Evolutionary conservation across 331 rosid genomes (phyloP).

Genomic region (Quercus lobata): DNA sequence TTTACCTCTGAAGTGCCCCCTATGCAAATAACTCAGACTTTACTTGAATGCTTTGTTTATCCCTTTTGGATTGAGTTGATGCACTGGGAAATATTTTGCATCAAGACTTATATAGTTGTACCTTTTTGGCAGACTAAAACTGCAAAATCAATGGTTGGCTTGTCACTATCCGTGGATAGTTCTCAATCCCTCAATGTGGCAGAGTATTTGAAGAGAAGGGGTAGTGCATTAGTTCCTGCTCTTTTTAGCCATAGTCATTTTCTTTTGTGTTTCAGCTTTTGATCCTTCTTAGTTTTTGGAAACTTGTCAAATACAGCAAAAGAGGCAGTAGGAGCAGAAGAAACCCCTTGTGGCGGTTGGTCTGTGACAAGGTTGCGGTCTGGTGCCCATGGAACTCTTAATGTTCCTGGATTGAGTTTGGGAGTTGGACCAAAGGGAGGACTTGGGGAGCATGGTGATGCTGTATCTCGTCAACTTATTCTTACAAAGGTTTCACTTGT

Average conservation of each 20-base stretch:
- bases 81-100: neutral
- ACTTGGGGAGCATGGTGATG: conserved; percentile 98
- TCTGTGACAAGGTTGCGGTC: conserved; percentile 96
- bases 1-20: conserved; percentile 17
- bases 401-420: conserved; percentile 89
- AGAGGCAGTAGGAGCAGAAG: conserved; percentile 98
- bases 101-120: conserved; percentile 18
- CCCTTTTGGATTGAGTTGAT: neutral
- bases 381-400: conserved; percentile 94
- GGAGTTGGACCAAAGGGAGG: conserved; percentile 98
- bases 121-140: conserved; percentile 76
- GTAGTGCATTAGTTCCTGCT: conserved; percentile 35
- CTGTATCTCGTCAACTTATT: conserved; percentile 94
- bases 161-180: conserved; percentile 71
- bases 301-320: conserved; percentile 57
- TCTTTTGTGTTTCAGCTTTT: neutral
- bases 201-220: conserved; percentile 83
- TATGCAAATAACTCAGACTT: neutral
- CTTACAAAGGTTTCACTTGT: conserved; percentile 92
- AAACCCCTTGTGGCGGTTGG: conserved; percentile 96
- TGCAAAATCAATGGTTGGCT: conserved; percentile 86
- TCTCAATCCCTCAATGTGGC: conserved; percentile 66
- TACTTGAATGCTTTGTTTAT: conserved; percentile 7
- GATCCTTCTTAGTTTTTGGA: conserved; percentile 9
- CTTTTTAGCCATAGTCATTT: conserved; percentile 10